These are phyloP conservation scores for Parietaria judaica DNA, from an alignment of 306 rosid genomes.

Conservation along the genomic window DNA sequence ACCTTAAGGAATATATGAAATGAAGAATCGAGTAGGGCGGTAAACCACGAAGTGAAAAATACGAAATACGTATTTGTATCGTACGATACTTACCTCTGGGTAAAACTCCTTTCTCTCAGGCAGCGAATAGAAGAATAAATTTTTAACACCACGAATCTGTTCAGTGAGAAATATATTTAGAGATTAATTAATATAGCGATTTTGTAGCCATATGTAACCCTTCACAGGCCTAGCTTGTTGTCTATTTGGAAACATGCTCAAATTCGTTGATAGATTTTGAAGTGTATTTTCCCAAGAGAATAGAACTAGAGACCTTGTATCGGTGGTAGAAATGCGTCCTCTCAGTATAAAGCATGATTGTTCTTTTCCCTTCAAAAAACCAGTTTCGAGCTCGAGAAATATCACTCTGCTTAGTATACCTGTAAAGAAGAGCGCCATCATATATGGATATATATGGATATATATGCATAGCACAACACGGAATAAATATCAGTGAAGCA, in stretches of 20 bases:
- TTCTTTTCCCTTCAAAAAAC: constrained; percentile 72
- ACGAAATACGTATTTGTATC: no score
- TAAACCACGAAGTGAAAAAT: no score
- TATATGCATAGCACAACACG: neutral
- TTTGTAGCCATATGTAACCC: no score
- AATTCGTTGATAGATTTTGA: no score
- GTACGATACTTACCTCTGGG: constrained; percentile 54
- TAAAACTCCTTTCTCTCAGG: constrained; percentile 91
- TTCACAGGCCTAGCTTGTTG: no score
- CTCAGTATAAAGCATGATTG: constrained; percentile 85
- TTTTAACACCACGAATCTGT: constrained; percentile 79
- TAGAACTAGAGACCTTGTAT: constrained; percentile 49
- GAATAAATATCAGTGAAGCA: neutral
- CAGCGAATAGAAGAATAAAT: constrained; percentile 65
- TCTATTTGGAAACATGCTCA: no score
- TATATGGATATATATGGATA: constrained; percentile 5
- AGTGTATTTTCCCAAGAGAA: no score
- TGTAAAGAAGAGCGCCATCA: constrained; percentile 19
- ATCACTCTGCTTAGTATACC: constrained; percentile 74
- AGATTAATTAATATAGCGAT: neutral
- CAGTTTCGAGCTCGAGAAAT: constrained; percentile 77
- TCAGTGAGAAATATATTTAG: neutral
- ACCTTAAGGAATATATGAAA: no score
- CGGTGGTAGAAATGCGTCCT: constrained; percentile 87
- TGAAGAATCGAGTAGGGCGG: no score